These are phyloP conservation scores for Coleophoma eucalyptorum DNA, from an alignment of 2,329 filamentous ascomycete genomes.

Conservation along the genomic window DNA sequence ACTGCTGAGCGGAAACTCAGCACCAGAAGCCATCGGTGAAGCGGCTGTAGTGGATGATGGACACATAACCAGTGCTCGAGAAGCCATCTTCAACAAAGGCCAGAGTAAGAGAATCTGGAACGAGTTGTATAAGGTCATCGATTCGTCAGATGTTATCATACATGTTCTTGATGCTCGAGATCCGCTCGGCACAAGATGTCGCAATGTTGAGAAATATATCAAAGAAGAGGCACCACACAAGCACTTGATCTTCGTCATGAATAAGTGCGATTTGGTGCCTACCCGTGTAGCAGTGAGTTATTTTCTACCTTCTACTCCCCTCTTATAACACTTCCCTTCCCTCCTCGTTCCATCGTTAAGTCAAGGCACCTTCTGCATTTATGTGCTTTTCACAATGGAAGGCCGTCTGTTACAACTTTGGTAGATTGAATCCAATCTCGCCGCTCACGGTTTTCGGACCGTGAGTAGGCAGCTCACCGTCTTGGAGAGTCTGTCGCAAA, in stretches of 20 bases:
- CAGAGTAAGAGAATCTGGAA: slow-evolving; percentile 97
- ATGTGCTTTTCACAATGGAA: slow-evolving; percentile 63
- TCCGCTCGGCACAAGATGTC: slow-evolving; percentile 84
- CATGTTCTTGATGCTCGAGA: slow-evolving; percentile 90
- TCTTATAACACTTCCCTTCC: slow-evolving; percentile 9
- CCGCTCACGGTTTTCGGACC: slow-evolving; percentile 56
- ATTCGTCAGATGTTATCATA: slow-evolving; percentile 94
- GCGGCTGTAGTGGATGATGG: slow-evolving; percentile 35
- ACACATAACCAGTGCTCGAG: slow-evolving; percentile 61
- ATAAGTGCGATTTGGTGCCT: slow-evolving; percentile 91
- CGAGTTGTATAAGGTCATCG: slow-evolving; percentile 91
- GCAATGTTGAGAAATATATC: slow-evolving; percentile 89
- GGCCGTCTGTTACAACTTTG: slow-evolving; percentile 98
- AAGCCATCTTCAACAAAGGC: slow-evolving; percentile 90
- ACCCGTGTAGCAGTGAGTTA: slow-evolving; percentile 95
- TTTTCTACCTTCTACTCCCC: slow-evolving; percentile 6
- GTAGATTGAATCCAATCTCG: slow-evolving; percentile 81
- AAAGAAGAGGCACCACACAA: slow-evolving; percentile 93
- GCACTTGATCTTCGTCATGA: slow-evolving; percentile 84
- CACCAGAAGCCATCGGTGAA: slow-evolving; percentile 44
- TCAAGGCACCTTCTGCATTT: slow-evolving; percentile 73
- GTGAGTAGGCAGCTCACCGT: slow-evolving; percentile 75
- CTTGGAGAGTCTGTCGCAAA: slow-evolving; percentile 78
- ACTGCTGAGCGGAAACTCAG: slow-evolving; percentile 68
- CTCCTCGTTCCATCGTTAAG: slow-evolving; percentile 63